Evolutionary conservation across 495 filamentous ascomycete genomes (phyloP).

Genomic region (Letharia lupina): DNA sequence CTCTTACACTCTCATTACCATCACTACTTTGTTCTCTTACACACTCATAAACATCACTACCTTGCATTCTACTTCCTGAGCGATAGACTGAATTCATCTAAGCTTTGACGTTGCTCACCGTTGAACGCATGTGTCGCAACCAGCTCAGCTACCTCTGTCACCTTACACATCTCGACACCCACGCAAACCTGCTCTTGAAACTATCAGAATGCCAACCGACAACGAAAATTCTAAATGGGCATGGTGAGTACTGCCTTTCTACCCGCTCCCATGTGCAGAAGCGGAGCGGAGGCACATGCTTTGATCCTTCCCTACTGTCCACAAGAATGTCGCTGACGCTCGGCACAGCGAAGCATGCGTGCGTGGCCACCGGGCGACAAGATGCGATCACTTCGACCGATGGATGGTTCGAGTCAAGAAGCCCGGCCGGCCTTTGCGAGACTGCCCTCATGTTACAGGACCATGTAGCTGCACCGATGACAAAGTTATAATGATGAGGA

Average conservation of each 20-base stretch:
- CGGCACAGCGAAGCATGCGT: slow-evolving; percentile 66
- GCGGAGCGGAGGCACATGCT: too few relatives aligned
- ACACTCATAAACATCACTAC: not conserved
- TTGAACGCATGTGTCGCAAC: not conserved
- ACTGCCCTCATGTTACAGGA: slow-evolving; percentile 64
- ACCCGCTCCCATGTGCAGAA: not conserved
- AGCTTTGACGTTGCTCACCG: not conserved
- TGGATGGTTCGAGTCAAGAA: slow-evolving; percentile 73
- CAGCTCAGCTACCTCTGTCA: not conserved
- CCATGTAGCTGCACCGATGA: slow-evolving; percentile 49
- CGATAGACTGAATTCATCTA: not conserved
- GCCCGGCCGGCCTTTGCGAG: slow-evolving; percentile 67
- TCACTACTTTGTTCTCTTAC: too few relatives aligned
- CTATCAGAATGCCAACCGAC: slow-evolving; percentile 38
- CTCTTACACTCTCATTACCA: not conserved
- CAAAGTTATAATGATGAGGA: slow-evolving; percentile 45
- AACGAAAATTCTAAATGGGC: slow-evolving; percentile 45
- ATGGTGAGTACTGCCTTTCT: slow-evolving; percentile 33
- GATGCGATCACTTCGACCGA: slow-evolving; percentile 68
- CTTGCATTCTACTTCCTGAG: not conserved
- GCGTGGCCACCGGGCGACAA: slow-evolving; percentile 76
- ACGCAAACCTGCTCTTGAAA: not conserved
- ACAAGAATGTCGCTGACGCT: slow-evolving; percentile 14
- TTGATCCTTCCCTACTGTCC: not conserved
- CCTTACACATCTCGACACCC: not conserved